phyloP scores from a whole-genome alignment of 2,329 filamentous ascomycete genomes.

The Colletotrichum siamense region DNA sequence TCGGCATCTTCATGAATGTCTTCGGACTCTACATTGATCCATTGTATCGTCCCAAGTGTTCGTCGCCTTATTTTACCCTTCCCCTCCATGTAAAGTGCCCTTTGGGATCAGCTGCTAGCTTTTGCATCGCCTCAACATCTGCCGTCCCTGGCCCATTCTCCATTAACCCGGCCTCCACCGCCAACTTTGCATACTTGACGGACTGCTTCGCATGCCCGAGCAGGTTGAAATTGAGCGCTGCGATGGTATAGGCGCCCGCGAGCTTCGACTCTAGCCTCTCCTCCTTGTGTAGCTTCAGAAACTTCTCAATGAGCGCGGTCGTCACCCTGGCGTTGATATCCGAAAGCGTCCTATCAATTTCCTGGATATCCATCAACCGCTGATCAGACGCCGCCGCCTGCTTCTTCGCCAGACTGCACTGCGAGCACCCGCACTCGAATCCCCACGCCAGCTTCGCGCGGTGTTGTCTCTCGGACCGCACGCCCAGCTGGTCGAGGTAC shows the following conservation, averaged over 20 bases:
- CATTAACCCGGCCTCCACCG: conserved; percentile 39
- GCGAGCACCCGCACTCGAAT: conserved; percentile 44
- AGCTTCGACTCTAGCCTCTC: conserved; percentile 40
- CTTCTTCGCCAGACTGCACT: conserved; percentile 34
- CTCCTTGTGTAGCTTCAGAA: conserved; percentile 42
- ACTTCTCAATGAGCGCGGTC: conserved; percentile 40
- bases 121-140: conserved; percentile 20
- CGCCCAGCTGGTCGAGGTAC: conserved; percentile 40
- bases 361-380: conserved; percentile 38
- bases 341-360: conserved; percentile 29
- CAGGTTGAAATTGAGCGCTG: conserved; percentile 44
- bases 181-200: conserved; percentile 40
- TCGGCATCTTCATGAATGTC: not conserved
- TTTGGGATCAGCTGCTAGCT: conserved; percentile 16
- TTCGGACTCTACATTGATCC: not conserved
- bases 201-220: conserved; percentile 42
- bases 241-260: conserved; percentile 40
- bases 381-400: conserved; percentile 37
- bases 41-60: not conserved
- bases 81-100: conserved; percentile 22
- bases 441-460: conserved; percentile 40
- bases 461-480: conserved; percentile 28
- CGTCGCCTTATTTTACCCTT: not conserved
- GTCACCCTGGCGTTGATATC: conserved; percentile 22
- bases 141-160: conserved; percentile 13